Percentiles rank a stretch among this genome's conserved stretches.
Conservation (phyloP, 1,139 yeast species). For the Casaregolazyma suthepensis region DNA sequence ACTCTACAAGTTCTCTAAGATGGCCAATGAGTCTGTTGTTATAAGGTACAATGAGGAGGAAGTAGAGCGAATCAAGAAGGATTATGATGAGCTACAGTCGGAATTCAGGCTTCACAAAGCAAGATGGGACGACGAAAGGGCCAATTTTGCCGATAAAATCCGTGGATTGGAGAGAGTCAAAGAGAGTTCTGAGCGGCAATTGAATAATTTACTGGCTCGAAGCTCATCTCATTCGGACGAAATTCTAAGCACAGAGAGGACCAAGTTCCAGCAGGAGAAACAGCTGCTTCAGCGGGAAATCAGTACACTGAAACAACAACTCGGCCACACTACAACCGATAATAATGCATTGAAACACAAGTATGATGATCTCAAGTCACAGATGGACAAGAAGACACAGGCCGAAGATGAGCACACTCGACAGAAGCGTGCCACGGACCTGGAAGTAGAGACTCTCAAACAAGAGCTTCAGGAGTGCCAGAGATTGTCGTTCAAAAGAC, state of each 20-base stretch:
- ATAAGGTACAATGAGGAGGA: slow-evolving; percentile 15
- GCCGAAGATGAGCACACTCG: slow-evolving; percentile 8
- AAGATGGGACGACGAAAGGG: slow-evolving; percentile 17
- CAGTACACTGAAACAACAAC: slow-evolving; percentile 17
- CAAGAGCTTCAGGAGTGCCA: slow-evolving; percentile 16
- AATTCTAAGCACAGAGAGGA: slow-evolving; percentile 18
- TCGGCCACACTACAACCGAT: slow-evolving; percentile 10
- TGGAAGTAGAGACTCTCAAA: slow-evolving; percentile 15
- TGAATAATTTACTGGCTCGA: slow-evolving; percentile 16
- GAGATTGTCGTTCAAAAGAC: slow-evolving; percentile 15
- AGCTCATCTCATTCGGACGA: slow-evolving; percentile 14
- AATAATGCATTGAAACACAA: slow-evolving; percentile 19
- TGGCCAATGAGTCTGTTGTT: slow-evolving; percentile 17
- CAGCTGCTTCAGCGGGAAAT: slow-evolving; percentile 20
- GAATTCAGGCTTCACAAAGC: slow-evolving; percentile 13
- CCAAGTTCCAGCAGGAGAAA: slow-evolving; percentile 16
- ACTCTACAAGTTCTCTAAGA: slow-evolving; percentile 10
- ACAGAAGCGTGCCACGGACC: not conserved
- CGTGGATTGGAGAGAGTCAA: slow-evolving; percentile 17
- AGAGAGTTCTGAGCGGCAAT: slow-evolving; percentile 20
- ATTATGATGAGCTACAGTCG: slow-evolving; percentile 13
- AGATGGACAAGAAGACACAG: slow-evolving; percentile 19
- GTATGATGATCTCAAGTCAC: slow-evolving; percentile 21
- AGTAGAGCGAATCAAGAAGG: slow-evolving; percentile 14
- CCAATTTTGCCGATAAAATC: slow-evolving; percentile 17